These are phyloP conservation scores for Zygosaccharomyces pseudobailii DNA, from an alignment of 1,139 yeast genomes.

Conservation along the genomic window DNA sequence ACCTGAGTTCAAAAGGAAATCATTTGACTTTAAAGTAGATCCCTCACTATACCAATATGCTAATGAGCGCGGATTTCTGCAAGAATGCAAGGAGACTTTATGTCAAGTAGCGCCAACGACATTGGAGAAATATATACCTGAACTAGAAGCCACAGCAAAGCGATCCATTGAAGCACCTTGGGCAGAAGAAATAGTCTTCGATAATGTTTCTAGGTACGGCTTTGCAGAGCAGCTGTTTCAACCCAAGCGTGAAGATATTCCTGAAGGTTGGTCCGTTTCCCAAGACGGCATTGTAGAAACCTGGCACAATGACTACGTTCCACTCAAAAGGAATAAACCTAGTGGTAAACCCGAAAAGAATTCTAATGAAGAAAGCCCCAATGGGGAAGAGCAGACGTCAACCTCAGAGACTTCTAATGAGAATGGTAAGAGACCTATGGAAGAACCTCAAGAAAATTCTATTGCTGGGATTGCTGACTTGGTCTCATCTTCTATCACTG, in stretches of 20 bases:
- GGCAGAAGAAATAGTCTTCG: constrained; percentile 50
- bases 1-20: constrained; percentile 28
- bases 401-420: constrained; percentile 25
- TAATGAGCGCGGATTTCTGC: constrained; percentile 38
- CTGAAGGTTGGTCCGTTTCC: constrained; percentile 36
- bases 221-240: constrained; percentile 73
- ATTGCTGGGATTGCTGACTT: constrained; percentile 60
- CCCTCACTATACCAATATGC: constrained; percentile 26
- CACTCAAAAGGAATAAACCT: constrained; percentile 52
- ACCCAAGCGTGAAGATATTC: constrained; percentile 42
- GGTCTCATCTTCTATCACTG: constrained; percentile 62
- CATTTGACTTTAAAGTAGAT: constrained; percentile 35
- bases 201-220: constrained; percentile 54
- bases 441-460: constrained; percentile 21
- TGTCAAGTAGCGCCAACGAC: constrained; percentile 39
- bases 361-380: constrained; percentile 30
- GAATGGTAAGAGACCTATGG: constrained; percentile 32
- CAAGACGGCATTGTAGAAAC: constrained; percentile 32
- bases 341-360: constrained; percentile 31
- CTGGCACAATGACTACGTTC: constrained; percentile 58
- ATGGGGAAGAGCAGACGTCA: constrained; percentile 25
- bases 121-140: constrained; percentile 21
- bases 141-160: constrained; percentile 23
- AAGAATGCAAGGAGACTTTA: constrained; percentile 62
- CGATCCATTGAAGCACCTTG: constrained; percentile 81